phyloP scores from a whole-genome alignment of 352 stramenopile genomes.

The Phytopythium aichiense region DNA sequence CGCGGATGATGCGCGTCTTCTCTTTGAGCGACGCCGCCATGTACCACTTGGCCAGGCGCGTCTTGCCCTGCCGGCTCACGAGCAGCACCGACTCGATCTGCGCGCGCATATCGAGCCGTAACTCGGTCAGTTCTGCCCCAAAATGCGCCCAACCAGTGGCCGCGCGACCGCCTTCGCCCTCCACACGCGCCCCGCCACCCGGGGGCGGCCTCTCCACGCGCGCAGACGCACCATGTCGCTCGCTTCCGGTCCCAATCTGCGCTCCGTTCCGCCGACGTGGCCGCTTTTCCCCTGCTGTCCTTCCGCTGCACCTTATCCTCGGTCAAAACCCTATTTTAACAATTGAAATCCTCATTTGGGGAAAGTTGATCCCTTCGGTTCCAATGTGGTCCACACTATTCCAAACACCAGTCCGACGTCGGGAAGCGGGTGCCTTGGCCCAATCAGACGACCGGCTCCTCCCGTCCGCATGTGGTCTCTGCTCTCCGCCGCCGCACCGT shows the following conservation, averaged over 20 bases:
- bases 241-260: not conserved
- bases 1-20: conserved; percentile 86
- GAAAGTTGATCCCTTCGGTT: too few species aligned
- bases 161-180: not conserved
- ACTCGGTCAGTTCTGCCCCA: not conserved
- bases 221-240: conserved; percentile 1
- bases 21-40: conserved; percentile 68
- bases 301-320: not conserved
- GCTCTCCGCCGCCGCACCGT: not conserved
- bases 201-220: not conserved
- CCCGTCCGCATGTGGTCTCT: not conserved
- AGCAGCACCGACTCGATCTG: conserved; percentile 89
- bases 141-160: not conserved
- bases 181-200: not conserved
- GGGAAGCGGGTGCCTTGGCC: conserved; percentile 1
- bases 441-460: conserved; percentile 2
- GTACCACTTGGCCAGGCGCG: conserved; percentile 91
- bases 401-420: not conserved
- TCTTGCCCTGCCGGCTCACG: conserved; percentile 91
- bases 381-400: too few species aligned
- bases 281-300: not conserved
- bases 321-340: not conserved
- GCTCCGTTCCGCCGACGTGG: not conserved
- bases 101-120: not conserved
- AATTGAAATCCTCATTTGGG: too few species aligned